Conservation (phyloP, 176 grass and related monocot species). For the Triticum timopheevii region DNA sequence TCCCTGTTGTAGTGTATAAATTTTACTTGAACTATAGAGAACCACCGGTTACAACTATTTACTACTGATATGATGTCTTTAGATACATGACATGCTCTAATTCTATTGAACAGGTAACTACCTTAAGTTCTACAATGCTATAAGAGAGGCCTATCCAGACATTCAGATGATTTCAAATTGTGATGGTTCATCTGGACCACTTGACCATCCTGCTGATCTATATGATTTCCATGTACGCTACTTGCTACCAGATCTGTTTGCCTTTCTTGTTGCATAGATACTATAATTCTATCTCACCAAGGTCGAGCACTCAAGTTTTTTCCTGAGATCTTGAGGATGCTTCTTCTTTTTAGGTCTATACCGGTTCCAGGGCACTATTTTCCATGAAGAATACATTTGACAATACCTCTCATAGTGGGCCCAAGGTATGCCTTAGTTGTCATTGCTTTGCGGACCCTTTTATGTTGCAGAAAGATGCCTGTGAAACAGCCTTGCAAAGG, state of each 20-base stretch:
- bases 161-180: constrained; percentile 93
- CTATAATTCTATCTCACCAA: constrained; percentile 13
- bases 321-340: not conserved
- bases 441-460: constrained; percentile 1
- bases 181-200: constrained; percentile 60
- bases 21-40: not conserved
- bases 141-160: constrained; percentile 74
- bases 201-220: constrained; percentile 91
- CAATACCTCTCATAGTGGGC: constrained; percentile 57
- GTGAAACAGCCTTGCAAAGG: not conserved
- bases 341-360: constrained; percentile 64
- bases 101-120: constrained; percentile 73
- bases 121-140: constrained; percentile 82
- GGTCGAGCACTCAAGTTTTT: not conserved
- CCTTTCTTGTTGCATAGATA: not conserved
- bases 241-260: constrained; percentile 5
- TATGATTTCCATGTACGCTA: constrained; percentile 86
- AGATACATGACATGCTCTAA: constrained; percentile 16
- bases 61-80: not conserved
- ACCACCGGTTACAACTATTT: not conserved
- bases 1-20: not conserved
- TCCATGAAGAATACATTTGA: constrained; percentile 66
- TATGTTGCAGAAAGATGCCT: constrained; percentile 6
- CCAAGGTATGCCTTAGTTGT: constrained; percentile 65
- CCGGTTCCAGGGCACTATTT: constrained; percentile 68